Evolutionary conservation across 805 yeast species (phyloP).

Genomic region (Teunomyces panamensis): DNA sequence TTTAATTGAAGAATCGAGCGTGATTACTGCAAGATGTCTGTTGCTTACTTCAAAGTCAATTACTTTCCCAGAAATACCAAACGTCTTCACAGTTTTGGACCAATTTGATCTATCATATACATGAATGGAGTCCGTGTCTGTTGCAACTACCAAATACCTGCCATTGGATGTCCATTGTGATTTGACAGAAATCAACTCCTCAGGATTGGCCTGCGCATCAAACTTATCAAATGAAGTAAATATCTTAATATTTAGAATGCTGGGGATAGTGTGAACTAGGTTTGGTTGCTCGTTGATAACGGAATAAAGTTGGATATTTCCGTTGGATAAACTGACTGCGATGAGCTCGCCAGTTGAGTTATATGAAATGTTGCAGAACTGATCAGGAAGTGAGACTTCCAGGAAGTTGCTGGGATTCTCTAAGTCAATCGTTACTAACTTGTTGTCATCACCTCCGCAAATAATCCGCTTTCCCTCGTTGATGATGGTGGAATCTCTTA

Average conservation of each 20-base stretch:
- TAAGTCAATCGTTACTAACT: slow-evolving; percentile 46
- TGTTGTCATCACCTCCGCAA: slow-evolving; percentile 67
- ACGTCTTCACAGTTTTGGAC: slow-evolving; percentile 13
- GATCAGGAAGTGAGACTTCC: slow-evolving; percentile 47
- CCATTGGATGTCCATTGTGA: slow-evolving; percentile 75
- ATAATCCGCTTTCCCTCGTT: slow-evolving; percentile 59
- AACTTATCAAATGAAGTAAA: slow-evolving; percentile 30
- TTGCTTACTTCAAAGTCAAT: slow-evolving; percentile 59
- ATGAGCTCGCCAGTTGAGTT: slow-evolving; percentile 54
- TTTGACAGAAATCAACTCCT: slow-evolving; percentile 48
- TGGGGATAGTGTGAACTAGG: slow-evolving; percentile 43
- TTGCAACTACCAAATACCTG: slow-evolving; percentile 64
- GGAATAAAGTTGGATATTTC: slow-evolving; percentile 54
- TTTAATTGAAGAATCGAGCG: slow-evolving; percentile 46
- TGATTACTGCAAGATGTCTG: slow-evolving; percentile 56
- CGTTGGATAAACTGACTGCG: slow-evolving; percentile 58
- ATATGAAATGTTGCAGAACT: slow-evolving; percentile 54
- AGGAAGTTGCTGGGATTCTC: slow-evolving; percentile 28
- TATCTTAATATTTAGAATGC: slow-evolving; percentile 38
- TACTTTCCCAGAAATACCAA: slow-evolving; percentile 23
- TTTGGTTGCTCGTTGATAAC: slow-evolving; percentile 55
- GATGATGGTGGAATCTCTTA: slow-evolving; percentile 54
- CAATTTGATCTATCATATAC: slow-evolving; percentile 43
- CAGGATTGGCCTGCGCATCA: slow-evolving; percentile 42
- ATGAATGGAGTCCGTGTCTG: slow-evolving; percentile 45